A percentile compares a stretch with the other conserved stretches of the same genome.
Conservation (phyloP, 140 eudicot species). For the Anethum foeniculum region DNA sequence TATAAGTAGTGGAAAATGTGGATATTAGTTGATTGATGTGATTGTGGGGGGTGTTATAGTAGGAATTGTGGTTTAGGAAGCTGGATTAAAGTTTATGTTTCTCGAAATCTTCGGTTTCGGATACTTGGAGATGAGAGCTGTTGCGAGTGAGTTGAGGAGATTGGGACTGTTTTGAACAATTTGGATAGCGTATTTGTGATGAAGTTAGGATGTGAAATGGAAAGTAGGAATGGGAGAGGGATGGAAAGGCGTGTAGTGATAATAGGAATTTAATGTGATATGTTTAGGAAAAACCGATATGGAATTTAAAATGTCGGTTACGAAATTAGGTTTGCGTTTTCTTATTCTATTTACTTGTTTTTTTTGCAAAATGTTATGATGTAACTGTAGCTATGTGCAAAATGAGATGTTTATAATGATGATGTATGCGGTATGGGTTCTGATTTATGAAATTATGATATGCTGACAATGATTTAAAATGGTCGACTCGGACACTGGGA, state of each 20-base stretch:
- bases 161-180: background rate
- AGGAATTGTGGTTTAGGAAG: background rate
- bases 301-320: background rate
- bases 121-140: too few relatives aligned
- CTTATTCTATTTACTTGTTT: too few relatives aligned
- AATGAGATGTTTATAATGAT: too few relatives aligned
- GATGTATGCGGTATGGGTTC: background rate
- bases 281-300: background rate
- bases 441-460: too few relatives aligned
- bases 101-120: background rate
- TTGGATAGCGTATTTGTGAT: background rate
- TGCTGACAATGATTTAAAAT: too few relatives aligned
- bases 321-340: too few relatives aligned
- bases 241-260: background rate
- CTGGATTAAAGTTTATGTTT: background rate
- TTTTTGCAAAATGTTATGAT: too few relatives aligned
- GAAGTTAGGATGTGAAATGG: background rate
- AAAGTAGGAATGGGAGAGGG: background rate
- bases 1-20: background rate
- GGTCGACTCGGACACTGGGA: too few relatives aligned
- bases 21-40: too few relatives aligned
- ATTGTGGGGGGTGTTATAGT: background rate
- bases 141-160: background rate
- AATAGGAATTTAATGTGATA: background rate
- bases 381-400: too few relatives aligned